A percentile compares a stretch with the other conserved stretches of the same genome.
phyloP scores from a whole-genome alignment of 495 filamentous ascomycete genomes.

The Penicillium paradoxum region DNA sequence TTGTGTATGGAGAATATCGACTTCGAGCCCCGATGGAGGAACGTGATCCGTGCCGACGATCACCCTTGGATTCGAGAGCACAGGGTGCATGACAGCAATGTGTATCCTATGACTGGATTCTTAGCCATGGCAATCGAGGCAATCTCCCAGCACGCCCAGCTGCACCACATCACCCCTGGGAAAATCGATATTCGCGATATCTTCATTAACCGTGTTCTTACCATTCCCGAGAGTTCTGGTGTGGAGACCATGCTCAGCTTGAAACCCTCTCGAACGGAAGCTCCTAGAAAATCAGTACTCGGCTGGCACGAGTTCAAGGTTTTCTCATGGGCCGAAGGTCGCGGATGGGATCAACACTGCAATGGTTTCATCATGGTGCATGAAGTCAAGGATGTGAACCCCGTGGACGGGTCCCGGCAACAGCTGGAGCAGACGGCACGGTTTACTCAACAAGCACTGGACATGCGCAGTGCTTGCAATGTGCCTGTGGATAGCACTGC shows the following conservation, averaged over 20 bases:
- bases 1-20: slow-evolving; percentile 22
- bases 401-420: slow-evolving; percentile 20
- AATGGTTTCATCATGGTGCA: slow-evolving; percentile 29
- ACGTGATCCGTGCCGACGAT: slow-evolving; percentile 27
- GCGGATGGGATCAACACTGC: slow-evolving; percentile 41
- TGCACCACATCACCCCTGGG: slow-evolving; percentile 18
- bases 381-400: slow-evolving; percentile 27
- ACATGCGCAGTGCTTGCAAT: slow-evolving; percentile 11
- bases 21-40: slow-evolving; percentile 30
- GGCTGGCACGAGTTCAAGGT: slow-evolving; percentile 43
- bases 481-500: slow-evolving; percentile 5
- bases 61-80: slow-evolving; percentile 40
- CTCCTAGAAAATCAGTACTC: slow-evolving; percentile 24
- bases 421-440: background rate
- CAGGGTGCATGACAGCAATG: slow-evolving; percentile 36
- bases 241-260: slow-evolving; percentile 31
- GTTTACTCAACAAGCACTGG: background rate
- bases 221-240: slow-evolving; percentile 29
- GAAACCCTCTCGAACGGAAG: slow-evolving; percentile 16
- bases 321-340: slow-evolving; percentile 30
- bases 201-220: slow-evolving; percentile 39
- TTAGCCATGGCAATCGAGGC: slow-evolving; percentile 50
- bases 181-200: slow-evolving; percentile 30
- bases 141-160: slow-evolving; percentile 36
- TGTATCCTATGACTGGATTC: slow-evolving; percentile 50